phyloP scores from a whole-genome alignment of 2,329 filamentous ascomycete species.

The Penicillium sp. region DNA sequence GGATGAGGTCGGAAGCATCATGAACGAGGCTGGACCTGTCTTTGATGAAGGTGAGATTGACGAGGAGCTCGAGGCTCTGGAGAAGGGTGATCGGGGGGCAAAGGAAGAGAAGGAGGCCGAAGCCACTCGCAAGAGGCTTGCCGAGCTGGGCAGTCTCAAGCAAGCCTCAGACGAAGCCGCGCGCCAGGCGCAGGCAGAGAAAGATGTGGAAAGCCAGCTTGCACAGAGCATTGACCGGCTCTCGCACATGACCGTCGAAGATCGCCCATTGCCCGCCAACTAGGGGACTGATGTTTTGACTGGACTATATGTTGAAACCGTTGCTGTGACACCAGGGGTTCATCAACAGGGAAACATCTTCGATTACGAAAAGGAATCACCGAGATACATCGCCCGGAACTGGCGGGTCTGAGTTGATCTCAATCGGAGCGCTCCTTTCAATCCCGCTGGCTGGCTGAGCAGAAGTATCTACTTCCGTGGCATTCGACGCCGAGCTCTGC shows the following conservation, averaged over 20 bases:
- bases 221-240: slow-evolving; percentile 48
- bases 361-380: slow-evolving; percentile 10
- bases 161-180: slow-evolving; percentile 51
- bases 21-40: slow-evolving; percentile 66
- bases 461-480: slow-evolving; percentile 2
- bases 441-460: slow-evolving; percentile 10
- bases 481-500: slow-evolving; percentile 7
- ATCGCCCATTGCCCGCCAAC: slow-evolving; percentile 36
- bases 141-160: slow-evolving; percentile 53
- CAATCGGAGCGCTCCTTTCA: slow-evolving; percentile 12
- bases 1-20: slow-evolving; percentile 80
- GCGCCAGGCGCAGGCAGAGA: slow-evolving; percentile 34
- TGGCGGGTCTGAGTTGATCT: slow-evolving; percentile 8
- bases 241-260: slow-evolving; percentile 51
- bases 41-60: slow-evolving; percentile 86
- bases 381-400: slow-evolving; percentile 15
- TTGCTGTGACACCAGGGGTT: neutral
- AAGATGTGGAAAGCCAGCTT: slow-evolving; percentile 41
- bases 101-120: slow-evolving; percentile 57
- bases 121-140: slow-evolving; percentile 57
- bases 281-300: slow-evolving; percentile 7
- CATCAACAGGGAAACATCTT: neutral
- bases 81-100: slow-evolving; percentile 62
- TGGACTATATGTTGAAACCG: neutral
- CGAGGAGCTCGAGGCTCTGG: slow-evolving; percentile 80